Evolutionary conservation across 495 filamentous ascomycete genomes (phyloP).

Genomic region (Penicillium psychrofluorescens): DNA sequence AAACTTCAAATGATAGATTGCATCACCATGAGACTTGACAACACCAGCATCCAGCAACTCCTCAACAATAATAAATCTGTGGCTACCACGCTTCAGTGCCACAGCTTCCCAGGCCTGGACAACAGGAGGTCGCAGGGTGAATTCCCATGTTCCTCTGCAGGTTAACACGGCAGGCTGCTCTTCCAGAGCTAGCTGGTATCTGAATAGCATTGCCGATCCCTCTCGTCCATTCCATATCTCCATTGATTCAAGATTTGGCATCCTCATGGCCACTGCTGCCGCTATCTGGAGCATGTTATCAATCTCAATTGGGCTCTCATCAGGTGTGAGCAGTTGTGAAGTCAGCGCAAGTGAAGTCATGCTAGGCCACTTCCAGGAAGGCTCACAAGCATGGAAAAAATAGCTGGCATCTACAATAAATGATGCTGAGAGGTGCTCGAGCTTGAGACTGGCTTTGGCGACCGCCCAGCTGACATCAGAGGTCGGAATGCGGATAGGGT

Average conservation of each 20-base stretch:
- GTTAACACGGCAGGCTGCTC: no score
- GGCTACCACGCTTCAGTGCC: no score
- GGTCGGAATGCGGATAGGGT: neutral
- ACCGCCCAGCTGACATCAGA: neutral
- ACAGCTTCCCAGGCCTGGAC: no score
- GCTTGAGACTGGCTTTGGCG: conserved; percentile 3
- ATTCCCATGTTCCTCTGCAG: no score
- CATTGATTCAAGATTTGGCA: no score
- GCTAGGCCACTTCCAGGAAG: conserved; percentile 25
- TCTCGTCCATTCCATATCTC: no score
- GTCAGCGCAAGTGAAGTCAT: conserved; percentile 18
- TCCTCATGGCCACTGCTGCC: no score
- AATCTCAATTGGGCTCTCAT: conserved; percentile 16
- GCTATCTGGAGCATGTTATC: conserved; percentile 16
- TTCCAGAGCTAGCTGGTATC: no score
- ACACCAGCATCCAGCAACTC: no score
- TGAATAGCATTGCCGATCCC: no score
- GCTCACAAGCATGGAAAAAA: conserved; percentile 22
- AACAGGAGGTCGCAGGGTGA: no score
- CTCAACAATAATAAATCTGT: no score
- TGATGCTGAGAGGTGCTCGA: conserved; percentile 29
- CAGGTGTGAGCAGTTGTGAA: conserved; percentile 18
- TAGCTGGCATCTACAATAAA: conserved; percentile 28
- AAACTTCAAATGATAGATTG: neutral
- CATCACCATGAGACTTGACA: neutral